A percentile compares a stretch with the other conserved stretches of the same genome.
These are phyloP conservation scores for Cladosporium phlei DNA, from an alignment of 2,329 filamentous ascomycete genomes.

Conservation along the genomic window DNA sequence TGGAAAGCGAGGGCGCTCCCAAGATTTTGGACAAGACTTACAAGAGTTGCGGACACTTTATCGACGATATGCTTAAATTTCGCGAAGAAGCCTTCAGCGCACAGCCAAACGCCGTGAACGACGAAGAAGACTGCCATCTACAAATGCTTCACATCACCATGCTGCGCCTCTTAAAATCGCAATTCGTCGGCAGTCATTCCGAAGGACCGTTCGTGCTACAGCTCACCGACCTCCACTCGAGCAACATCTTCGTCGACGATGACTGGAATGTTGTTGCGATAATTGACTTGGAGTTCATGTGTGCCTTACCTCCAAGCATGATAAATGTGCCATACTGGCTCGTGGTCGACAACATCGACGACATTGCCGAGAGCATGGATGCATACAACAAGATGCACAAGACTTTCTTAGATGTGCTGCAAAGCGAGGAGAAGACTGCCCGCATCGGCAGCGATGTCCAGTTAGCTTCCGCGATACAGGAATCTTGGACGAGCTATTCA, in stretches of 20 bases:
- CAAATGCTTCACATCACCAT: constrained; percentile 1
- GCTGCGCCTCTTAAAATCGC: background rate
- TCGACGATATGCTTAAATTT: constrained; percentile 4
- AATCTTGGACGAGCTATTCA: too few species aligned
- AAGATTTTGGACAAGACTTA: background rate
- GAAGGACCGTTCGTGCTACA: background rate
- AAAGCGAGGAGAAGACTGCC: too few species aligned
- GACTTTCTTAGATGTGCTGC: too few species aligned
- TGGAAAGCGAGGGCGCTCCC: constrained; percentile 7
- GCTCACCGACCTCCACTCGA: too few species aligned
- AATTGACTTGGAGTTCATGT: background rate
- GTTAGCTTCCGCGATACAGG: too few species aligned
- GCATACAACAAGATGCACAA: background rate
- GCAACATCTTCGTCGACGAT: too few species aligned
- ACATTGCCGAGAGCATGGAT: background rate
- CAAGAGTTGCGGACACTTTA: background rate
- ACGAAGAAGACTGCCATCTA: constrained; percentile 3
- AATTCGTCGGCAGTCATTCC: background rate
- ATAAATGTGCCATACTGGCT: background rate
- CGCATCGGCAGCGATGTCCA: too few species aligned
- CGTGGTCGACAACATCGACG: background rate
- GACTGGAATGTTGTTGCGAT: background rate
- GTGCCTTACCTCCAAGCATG: background rate
- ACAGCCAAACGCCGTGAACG: constrained; percentile 21
- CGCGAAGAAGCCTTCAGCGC: constrained; percentile 1